Conservation (phyloP, 2,329 filamentous ascomycete species). For the Phoma herbarum region DNA sequence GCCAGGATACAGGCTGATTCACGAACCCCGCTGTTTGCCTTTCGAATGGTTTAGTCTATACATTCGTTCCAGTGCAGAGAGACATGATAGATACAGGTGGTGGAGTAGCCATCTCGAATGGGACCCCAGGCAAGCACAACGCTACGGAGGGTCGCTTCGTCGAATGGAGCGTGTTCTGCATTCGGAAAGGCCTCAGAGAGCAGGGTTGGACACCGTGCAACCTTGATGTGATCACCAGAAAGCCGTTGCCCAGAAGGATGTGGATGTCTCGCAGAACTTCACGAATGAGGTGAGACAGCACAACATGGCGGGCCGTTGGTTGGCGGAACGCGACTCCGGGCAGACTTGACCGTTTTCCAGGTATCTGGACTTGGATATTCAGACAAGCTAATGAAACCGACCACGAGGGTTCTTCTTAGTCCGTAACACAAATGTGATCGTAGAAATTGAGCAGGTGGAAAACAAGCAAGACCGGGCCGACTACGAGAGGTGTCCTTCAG, state of each 20-base stretch:
- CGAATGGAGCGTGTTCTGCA: too few species aligned
- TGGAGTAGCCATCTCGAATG: not conserved
- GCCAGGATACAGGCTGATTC: not conserved
- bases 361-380: not conserved
- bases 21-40: not conserved
- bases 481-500: not conserved
- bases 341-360: not conserved
- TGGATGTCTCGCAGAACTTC: slow-evolving; percentile 8
- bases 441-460: not conserved
- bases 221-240: not conserved
- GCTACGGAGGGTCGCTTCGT: too few species aligned
- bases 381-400: slow-evolving; percentile 3
- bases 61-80: not conserved
- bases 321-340: not conserved
- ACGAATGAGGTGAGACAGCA: slow-evolving; percentile 7
- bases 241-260: not conserved
- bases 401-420: slow-evolving; percentile 1
- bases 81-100: not conserved
- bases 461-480: slow-evolving; percentile 9
- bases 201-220: not conserved
- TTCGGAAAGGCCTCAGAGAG: not conserved
- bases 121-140: not conserved
- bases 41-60: not conserved
- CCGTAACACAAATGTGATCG: slow-evolving; percentile 1
- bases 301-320: slow-evolving; percentile 2